phyloP scores from a whole-genome alignment of 441 rosid genomes.

The Pelargonium myrrhifolium region DNA sequence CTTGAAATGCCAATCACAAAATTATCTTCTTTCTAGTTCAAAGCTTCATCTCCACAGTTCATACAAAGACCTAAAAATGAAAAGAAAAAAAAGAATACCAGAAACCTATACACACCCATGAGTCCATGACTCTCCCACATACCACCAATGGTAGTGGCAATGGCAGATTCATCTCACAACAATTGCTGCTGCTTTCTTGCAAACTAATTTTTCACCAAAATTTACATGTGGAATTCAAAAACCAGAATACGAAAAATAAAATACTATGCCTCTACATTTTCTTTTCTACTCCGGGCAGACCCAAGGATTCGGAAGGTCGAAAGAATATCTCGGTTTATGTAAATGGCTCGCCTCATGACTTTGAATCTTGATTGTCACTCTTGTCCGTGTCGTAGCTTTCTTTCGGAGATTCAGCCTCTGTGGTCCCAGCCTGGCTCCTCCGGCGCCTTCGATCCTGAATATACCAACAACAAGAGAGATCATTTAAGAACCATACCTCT shows the following conservation, averaged over 20 bases:
- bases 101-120: not conserved
- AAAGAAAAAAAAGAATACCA: not conserved
- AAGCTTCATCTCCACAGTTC: too few species aligned
- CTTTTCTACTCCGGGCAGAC: not conserved
- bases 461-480: slow-evolving; percentile 7
- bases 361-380: slow-evolving; percentile 37
- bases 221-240: not conserved
- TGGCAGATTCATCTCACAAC: too few species aligned
- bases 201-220: not conserved
- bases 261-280: not conserved
- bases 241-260: not conserved
- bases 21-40: too few species aligned
- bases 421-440: slow-evolving; percentile 41
- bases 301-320: slow-evolving; percentile 13
- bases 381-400: slow-evolving; percentile 40
- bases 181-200: not conserved
- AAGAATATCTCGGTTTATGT: slow-evolving; percentile 21
- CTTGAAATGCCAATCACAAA: too few species aligned
- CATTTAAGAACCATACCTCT: slow-evolving; percentile 46
- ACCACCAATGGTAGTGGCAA: too few species aligned
- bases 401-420: slow-evolving; percentile 37
- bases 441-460: slow-evolving; percentile 69
- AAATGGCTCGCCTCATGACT: slow-evolving; percentile 16
- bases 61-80: too few species aligned
- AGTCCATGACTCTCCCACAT: too few species aligned